Conservation (phyloP, 1,284 basidiomycete species). For the Amylostereum chailletii region DNA sequence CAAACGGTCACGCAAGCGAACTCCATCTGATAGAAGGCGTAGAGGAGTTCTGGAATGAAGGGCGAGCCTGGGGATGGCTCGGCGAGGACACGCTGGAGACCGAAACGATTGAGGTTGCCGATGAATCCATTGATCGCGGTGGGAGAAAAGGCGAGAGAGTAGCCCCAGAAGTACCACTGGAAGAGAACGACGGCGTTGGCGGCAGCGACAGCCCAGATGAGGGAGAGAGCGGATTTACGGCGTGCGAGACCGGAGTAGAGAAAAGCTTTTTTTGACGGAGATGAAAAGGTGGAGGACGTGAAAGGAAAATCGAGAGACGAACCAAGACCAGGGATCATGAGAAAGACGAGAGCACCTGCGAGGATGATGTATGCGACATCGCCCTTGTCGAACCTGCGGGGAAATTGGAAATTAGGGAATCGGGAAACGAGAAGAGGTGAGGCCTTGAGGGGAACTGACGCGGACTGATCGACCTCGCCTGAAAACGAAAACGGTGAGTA, state of each 20-base stretch:
- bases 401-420: not conserved
- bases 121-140: slow-evolving; percentile 74
- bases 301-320: slow-evolving; percentile 10
- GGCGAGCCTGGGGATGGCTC: slow-evolving; percentile 72
- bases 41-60: slow-evolving; percentile 64
- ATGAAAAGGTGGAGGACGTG: slow-evolving; percentile 4
- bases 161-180: slow-evolving; percentile 88
- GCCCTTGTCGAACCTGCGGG: slow-evolving; percentile 48
- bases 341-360: slow-evolving; percentile 72
- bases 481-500: not conserved
- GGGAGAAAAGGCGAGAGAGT: slow-evolving; percentile 74
- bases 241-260: slow-evolving; percentile 84
- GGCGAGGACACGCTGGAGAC: slow-evolving; percentile 65
- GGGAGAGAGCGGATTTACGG: slow-evolving; percentile 60
- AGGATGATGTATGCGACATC: slow-evolving; percentile 74
- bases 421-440: not conserved
- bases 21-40: slow-evolving; percentile 87
- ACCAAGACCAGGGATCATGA: slow-evolving; percentile 77
- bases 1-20: slow-evolving; percentile 74
- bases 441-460: not conserved
- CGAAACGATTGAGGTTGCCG: slow-evolving; percentile 68
- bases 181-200: slow-evolving; percentile 78
- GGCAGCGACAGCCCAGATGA: slow-evolving; percentile 64
- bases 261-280: slow-evolving; percentile 40
- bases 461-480: not conserved